phyloP scores from a whole-genome alignment of 306 rosid genomes.

The Alnus rubra region DNA sequence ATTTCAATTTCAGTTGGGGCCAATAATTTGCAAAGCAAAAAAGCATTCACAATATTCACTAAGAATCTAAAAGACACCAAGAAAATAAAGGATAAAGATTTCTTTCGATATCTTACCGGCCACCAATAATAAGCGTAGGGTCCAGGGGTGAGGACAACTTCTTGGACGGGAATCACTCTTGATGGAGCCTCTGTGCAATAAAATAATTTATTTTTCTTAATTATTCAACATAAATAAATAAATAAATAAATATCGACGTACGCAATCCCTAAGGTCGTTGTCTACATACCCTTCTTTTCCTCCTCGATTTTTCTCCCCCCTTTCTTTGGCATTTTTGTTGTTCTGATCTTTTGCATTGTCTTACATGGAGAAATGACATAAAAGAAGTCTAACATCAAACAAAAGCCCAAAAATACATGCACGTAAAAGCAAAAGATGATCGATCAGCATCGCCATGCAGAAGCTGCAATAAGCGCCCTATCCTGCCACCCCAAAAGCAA shows the following conservation, averaged over 20 bases:
- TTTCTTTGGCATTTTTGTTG: neutral
- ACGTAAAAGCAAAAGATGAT: slow-evolving; percentile 8
- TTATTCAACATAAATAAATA: neutral
- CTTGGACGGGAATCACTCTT: slow-evolving; percentile 11
- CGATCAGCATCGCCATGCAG: slow-evolving; percentile 86
- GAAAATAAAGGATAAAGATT: neutral
- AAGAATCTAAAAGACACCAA: neutral
- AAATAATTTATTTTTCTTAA: neutral
- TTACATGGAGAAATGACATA: neutral
- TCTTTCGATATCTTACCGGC: neutral
- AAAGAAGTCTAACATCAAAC: neutral
- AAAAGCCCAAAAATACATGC: neutral
- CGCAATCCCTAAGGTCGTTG: neutral
- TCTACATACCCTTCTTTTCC: neutral
- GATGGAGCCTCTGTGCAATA: slow-evolving; percentile 8
- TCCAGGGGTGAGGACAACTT: slow-evolving; percentile 24
- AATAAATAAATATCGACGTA: neutral
- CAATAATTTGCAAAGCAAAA: no score
- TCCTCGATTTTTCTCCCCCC: neutral
- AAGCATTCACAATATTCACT: no score
- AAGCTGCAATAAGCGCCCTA: slow-evolving; percentile 73
- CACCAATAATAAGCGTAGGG: no score
- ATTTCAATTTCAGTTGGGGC: no score
- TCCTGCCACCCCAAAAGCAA: slow-evolving; percentile 92
- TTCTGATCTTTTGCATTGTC: neutral